Evolutionary conservation across 768 basidiomycete species (phyloP).

Genomic region (Kwoniella europaea): DNA sequence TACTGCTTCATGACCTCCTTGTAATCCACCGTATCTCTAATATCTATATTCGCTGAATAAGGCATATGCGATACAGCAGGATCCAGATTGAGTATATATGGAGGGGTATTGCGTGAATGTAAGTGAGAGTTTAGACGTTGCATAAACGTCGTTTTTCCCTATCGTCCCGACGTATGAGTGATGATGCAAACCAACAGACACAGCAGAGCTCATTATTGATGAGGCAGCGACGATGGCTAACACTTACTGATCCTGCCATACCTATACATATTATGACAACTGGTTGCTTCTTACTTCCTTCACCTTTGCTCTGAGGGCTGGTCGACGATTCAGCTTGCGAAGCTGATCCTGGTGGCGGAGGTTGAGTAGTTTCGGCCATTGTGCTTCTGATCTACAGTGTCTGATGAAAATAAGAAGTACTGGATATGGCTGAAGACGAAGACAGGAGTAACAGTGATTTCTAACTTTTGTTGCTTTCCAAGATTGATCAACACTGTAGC

Average conservation of each 20-base stretch:
- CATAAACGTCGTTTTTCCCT: slow-evolving; percentile 95
- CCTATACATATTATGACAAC: slow-evolving; percentile 87
- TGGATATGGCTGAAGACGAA: no score
- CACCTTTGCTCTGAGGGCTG: not conserved
- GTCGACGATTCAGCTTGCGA: slow-evolving; percentile 20
- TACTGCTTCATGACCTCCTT: slow-evolving; percentile 99
- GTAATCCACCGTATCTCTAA: slow-evolving; percentile 96
- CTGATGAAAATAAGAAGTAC: no score
- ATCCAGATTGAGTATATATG: slow-evolving; percentile 97
- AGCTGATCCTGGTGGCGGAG: no score
- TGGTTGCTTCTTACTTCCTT: slow-evolving; percentile 62
- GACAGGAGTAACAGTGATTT: no score
- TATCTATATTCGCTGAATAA: slow-evolving; percentile 96
- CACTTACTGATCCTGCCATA: slow-evolving; percentile 79
- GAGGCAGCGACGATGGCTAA: not conserved
- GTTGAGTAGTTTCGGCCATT: no score
- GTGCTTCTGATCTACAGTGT: no score
- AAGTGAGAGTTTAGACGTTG: slow-evolving; percentile 92
- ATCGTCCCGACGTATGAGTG: not conserved
- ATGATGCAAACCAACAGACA: not conserved
- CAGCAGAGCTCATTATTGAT: not conserved
- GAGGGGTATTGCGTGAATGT: slow-evolving; percentile 69
- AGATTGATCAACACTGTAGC: no score
- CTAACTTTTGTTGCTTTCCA: no score
- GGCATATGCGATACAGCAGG: slow-evolving; percentile 90